These are phyloP conservation scores for Zangia roseola DNA, from an alignment of 768 basidiomycete genomes.

Conservation along the genomic window DNA sequence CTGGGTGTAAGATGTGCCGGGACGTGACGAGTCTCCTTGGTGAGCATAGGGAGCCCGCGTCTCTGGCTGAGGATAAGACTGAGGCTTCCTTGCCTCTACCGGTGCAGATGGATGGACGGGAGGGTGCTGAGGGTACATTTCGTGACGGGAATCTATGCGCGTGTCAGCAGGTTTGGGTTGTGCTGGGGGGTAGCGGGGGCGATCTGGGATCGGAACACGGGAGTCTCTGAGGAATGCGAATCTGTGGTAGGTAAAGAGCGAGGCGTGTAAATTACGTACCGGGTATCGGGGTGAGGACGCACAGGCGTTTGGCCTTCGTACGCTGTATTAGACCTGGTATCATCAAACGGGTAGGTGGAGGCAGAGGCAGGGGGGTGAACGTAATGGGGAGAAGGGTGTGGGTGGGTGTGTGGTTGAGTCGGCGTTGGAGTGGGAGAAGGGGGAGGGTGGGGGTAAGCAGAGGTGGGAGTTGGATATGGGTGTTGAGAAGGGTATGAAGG, in stretches of 20 bases:
- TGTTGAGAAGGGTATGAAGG: constrained; percentile 18
- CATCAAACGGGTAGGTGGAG: constrained; percentile 22
- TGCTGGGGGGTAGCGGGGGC: constrained; percentile 17
- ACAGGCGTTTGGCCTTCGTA: constrained; percentile 19
- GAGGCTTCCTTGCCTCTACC: constrained; percentile 20
- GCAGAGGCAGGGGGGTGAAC: constrained; percentile 20
- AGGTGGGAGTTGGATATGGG: constrained; percentile 25
- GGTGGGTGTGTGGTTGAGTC: constrained; percentile 24
- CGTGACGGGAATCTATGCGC: constrained; percentile 27
- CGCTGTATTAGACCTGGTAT: constrained; percentile 13
- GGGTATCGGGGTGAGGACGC: constrained; percentile 20
- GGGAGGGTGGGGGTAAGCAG: constrained; percentile 27
- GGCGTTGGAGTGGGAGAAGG: constrained; percentile 32
- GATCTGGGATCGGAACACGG: constrained; percentile 22
- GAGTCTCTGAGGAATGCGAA: constrained; percentile 21
- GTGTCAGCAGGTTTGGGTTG: constrained; percentile 21
- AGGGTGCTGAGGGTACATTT: constrained; percentile 20
- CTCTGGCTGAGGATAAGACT: constrained; percentile 23
- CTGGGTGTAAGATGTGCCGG: constrained; percentile 21
- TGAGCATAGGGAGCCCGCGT: constrained; percentile 19
- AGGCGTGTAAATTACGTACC: constrained; percentile 15
- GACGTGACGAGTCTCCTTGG: constrained; percentile 18
- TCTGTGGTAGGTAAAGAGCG: constrained; percentile 5
- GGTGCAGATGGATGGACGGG: constrained; percentile 13
- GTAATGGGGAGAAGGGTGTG: constrained; percentile 22